Evolutionary conservation across 805 yeast species (phyloP).

Genomic region (Saccharomycopsis capsularis): DNA sequence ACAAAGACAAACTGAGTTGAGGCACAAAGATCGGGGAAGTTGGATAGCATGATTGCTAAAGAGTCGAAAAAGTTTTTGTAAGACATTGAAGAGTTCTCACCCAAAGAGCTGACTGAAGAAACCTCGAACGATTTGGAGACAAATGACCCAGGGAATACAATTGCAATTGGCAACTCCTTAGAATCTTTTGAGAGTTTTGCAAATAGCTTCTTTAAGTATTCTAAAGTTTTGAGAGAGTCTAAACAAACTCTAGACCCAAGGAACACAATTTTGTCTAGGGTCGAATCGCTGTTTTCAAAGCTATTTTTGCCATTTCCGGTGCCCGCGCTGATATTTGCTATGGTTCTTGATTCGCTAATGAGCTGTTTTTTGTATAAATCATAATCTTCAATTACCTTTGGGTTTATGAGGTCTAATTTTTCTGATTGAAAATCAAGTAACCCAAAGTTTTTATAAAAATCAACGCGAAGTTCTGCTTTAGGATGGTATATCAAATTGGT

Average conservation of each 20-base stretch:
- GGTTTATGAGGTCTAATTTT: slow-evolving; percentile 7
- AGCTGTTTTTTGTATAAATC: neutral
- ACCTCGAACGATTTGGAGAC: slow-evolving; percentile 56
- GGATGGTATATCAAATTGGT: slow-evolving; percentile 81
- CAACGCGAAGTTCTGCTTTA: slow-evolving; percentile 70
- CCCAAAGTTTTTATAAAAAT: slow-evolving; percentile 66
- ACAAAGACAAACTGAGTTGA: slow-evolving; percentile 59
- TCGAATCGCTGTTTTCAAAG: neutral
- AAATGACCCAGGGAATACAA: slow-evolving; percentile 83
- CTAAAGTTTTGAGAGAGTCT: slow-evolving; percentile 51
- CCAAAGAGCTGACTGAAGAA: slow-evolving; percentile 45
- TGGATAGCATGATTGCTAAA: slow-evolving; percentile 57
- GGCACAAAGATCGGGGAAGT: slow-evolving; percentile 47
- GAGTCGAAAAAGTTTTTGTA: slow-evolving; percentile 69
- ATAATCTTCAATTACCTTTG: slow-evolving; percentile 1
- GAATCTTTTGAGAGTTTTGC: slow-evolving; percentile 43
- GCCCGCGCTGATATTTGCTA: no score
- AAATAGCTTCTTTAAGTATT: slow-evolving; percentile 61
- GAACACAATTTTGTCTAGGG: slow-evolving; percentile 49
- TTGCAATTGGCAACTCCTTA: slow-evolving; percentile 45
- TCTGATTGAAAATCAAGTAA: slow-evolving; percentile 53
- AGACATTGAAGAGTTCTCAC: slow-evolving; percentile 42
- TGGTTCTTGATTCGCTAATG: slow-evolving; percentile 1
- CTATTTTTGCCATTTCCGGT: neutral
- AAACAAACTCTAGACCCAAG: slow-evolving; percentile 71